phyloP scores from a whole-genome alignment of 2,329 filamentous ascomycete genomes.

The Fusarium oligoseptatum region DNA sequence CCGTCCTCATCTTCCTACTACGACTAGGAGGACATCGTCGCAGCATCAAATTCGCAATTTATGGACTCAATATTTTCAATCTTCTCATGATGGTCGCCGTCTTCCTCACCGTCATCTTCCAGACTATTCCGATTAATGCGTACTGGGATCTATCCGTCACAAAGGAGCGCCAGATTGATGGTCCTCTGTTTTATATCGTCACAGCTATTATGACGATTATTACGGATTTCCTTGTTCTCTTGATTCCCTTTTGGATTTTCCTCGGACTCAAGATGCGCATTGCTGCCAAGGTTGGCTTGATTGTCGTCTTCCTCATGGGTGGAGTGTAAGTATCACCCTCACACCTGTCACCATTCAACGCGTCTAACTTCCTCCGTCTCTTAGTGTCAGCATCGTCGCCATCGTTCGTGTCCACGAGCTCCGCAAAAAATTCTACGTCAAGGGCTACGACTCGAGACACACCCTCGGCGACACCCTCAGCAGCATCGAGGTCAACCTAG shows the following conservation, averaged over 20 bases:
- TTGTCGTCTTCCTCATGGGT: slow-evolving; percentile 57
- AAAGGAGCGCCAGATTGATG: slow-evolving; percentile 42
- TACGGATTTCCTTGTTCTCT: slow-evolving; percentile 56
- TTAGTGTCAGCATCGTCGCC: slow-evolving; percentile 50
- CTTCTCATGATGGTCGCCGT: slow-evolving; percentile 48
- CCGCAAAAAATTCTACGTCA: slow-evolving; percentile 30
- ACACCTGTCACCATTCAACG: neutral
- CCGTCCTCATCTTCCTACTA: slow-evolving; percentile 59
- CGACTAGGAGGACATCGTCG: slow-evolving; percentile 52
- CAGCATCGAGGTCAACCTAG: slow-evolving; percentile 54
- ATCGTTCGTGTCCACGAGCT: slow-evolving; percentile 49
- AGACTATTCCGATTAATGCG: slow-evolving; percentile 54
- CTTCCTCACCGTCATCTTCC: slow-evolving; percentile 55
- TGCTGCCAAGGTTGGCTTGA: slow-evolving; percentile 55
- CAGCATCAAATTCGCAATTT: slow-evolving; percentile 41
- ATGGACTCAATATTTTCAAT: slow-evolving; percentile 52
- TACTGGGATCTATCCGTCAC: slow-evolving; percentile 48
- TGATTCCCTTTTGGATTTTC: slow-evolving; percentile 58
- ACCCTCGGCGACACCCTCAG: slow-evolving; percentile 49
- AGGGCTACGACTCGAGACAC: slow-evolving; percentile 44
- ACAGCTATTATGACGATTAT: slow-evolving; percentile 55
- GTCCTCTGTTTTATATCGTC: slow-evolving; percentile 52
- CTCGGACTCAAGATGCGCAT: slow-evolving; percentile 54
- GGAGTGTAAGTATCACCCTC: slow-evolving; percentile 48
- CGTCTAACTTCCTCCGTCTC: neutral